phyloP scores from a whole-genome alignment of 2,329 filamentous ascomycete species.

The Xylariaceae sp. region DNA sequence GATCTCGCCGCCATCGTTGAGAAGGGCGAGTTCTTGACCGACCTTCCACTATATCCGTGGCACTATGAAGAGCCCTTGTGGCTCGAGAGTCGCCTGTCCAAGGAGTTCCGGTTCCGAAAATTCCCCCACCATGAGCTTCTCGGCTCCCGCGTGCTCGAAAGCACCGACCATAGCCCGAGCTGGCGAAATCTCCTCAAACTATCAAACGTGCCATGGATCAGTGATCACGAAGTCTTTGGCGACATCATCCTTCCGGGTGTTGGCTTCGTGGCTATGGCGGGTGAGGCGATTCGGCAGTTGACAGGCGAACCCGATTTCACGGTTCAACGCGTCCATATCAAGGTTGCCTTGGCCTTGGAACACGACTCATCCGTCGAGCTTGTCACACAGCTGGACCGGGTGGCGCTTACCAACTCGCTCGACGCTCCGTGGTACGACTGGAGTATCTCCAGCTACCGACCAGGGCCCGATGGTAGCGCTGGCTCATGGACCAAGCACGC shows the following conservation, averaged over 20 bases:
- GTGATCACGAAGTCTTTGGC: conserved; percentile 28
- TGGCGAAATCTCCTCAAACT: conserved; percentile 43
- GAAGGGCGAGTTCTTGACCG: conserved; percentile 1
- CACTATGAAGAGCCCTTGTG: conserved; percentile 19
- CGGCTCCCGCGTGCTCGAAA: conserved; percentile 31
- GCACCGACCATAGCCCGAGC: conserved; percentile 28
- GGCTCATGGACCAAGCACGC: conserved; percentile 6
- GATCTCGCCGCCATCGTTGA: neutral
- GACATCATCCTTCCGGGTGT: conserved; percentile 43
- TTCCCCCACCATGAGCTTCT: conserved; percentile 29
- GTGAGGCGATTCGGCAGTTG: conserved; percentile 36
- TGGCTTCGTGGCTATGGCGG: conserved; percentile 42
- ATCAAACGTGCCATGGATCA: conserved; percentile 43
- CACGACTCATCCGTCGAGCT: too few species aligned
- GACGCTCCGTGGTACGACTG: too few species aligned
- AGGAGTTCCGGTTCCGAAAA: conserved; percentile 20
- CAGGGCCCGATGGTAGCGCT: too few species aligned
- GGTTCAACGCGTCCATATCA: conserved; percentile 12
- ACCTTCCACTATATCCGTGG: conserved; percentile 26
- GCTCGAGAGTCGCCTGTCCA: conserved; percentile 20
- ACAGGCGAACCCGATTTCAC: conserved; percentile 2
- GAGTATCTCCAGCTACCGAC: too few species aligned
- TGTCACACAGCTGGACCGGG: too few species aligned
- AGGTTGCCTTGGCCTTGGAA: conserved; percentile 1
- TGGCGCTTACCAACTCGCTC: too few species aligned